Evolutionary conservation across 148 eudicot species (phyloP).

Genomic region (Rhododendron ferrugineum): DNA sequence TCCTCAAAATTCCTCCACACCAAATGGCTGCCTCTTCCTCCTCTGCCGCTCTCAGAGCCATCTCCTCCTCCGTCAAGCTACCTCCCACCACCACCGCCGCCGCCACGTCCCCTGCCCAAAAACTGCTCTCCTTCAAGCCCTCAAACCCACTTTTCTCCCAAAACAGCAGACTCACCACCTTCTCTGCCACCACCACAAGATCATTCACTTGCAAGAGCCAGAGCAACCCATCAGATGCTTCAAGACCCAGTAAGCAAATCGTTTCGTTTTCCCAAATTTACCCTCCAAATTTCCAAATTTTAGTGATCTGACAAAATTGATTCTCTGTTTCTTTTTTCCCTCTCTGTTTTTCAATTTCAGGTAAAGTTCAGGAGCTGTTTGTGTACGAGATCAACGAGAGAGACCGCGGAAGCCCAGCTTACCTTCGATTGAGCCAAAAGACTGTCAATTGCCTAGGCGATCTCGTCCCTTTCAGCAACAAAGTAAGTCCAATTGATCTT

Average conservation of each 20-base stretch:
- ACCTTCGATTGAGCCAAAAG: constrained; percentile 50
- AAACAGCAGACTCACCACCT: constrained; percentile 5
- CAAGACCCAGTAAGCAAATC: constrained; percentile 28
- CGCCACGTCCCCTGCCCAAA: constrained; percentile 17
- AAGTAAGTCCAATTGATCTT: constrained; percentile 23
- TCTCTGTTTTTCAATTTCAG: constrained; percentile 3
- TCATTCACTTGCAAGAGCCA: constrained; percentile 44
- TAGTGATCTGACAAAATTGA: background rate
- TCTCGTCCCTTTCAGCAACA: constrained; percentile 67
- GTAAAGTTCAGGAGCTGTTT: constrained; percentile 49
- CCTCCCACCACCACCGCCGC: constrained; percentile 5
- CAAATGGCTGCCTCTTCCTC: constrained; percentile 12
- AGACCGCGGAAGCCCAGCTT: constrained; percentile 69
- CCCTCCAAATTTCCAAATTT: background rate
- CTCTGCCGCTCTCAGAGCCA: constrained; percentile 14
- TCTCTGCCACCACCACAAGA: constrained; percentile 12
- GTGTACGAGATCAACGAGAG: constrained; percentile 73
- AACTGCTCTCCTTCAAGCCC: constrained; percentile 12
- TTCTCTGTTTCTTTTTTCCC: background rate
- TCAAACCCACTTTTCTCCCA: constrained; percentile 20
- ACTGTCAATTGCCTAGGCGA: constrained; percentile 53
- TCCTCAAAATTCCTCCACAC: background rate
- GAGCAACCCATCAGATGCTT: constrained; percentile 25
- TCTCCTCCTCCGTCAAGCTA: constrained; percentile 28
- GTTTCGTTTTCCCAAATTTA: background rate